Conservation (phyloP, 352 stramenopile species). For the Phytophthora syringae region DNA sequence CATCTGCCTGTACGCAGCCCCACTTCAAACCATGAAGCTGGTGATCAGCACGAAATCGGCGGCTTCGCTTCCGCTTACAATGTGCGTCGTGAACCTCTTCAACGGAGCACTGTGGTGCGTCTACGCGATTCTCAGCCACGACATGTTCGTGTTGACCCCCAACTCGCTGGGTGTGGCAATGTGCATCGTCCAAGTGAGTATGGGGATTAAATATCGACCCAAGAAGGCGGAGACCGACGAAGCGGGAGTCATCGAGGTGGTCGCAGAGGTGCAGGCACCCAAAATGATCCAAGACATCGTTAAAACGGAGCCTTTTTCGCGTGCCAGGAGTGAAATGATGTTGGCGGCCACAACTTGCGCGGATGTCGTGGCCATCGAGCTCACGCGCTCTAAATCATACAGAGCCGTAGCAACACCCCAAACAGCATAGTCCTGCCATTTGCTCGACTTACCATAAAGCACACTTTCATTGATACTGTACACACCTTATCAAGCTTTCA, state of each 20-base stretch:
- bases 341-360: conserved; percentile 14
- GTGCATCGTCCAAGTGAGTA: conserved; percentile 32
- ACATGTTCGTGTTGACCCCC: conserved; percentile 50
- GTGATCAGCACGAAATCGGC: conserved; percentile 49
- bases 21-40: conserved; percentile 49
- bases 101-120: conserved; percentile 54
- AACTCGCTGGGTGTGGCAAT: conserved; percentile 43
- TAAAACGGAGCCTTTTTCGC: conserved; percentile 15
- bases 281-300: conserved; percentile 7
- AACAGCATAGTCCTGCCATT: conserved; percentile 7
- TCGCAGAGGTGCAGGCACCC: conserved; percentile 2
- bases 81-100: conserved; percentile 50
- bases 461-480: too few relatives aligned
- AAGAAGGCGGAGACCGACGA: conserved; percentile 14
- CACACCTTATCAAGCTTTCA: too few relatives aligned
- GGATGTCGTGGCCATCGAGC: conserved; percentile 17
- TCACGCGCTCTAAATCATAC: conserved; percentile 22
- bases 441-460: background rate
- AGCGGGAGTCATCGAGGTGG: conserved; percentile 2
- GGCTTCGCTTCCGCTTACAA: conserved; percentile 51
- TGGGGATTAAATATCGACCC: conserved; percentile 35
- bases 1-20: conserved; percentile 53
- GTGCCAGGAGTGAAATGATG: conserved; percentile 21
- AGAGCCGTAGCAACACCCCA: conserved; percentile 3
- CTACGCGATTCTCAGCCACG: conserved; percentile 48